A percentile compares a stretch with the other conserved stretches of the same genome.
phyloP scores from a whole-genome alignment of 1,284 basidiomycete species.

The Ceratorhiza oryzae-sativae region DNA sequence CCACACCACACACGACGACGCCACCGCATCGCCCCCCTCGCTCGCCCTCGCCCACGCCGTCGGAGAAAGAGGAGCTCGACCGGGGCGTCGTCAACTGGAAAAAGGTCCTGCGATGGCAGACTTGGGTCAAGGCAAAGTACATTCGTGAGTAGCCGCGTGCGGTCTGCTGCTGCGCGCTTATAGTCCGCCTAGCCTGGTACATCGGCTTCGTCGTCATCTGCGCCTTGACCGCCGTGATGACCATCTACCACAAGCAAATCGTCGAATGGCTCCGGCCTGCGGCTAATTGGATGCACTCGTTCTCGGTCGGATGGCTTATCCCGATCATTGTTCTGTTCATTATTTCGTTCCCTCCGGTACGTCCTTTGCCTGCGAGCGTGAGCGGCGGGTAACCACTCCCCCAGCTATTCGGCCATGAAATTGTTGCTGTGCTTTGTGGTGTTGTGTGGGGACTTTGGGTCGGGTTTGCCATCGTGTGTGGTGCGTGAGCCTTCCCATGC shows the following conservation, averaged over 20 bases:
- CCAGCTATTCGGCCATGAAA: conserved; percentile 78
- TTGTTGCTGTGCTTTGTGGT: conserved; percentile 76
- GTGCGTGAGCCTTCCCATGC: conserved; percentile 13
- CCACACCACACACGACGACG: not conserved
- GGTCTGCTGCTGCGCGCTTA: conserved; percentile 48
- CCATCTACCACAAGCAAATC: conserved; percentile 68
- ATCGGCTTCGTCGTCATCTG: conserved; percentile 51
- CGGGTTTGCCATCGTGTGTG: conserved; percentile 66
- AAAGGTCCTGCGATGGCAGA: conserved; percentile 52
- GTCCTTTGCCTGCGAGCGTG: conserved; percentile 45
- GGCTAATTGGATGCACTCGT: conserved; percentile 67
- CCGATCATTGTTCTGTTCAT: conserved; percentile 82
- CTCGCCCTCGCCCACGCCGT: conserved; percentile 59
- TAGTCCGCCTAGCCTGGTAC: conserved; percentile 57
- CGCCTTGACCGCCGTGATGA: conserved; percentile 63
- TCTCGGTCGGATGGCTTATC: conserved; percentile 75
- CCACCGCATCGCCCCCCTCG: conserved; percentile 24
- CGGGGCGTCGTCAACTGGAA: conserved; percentile 52
- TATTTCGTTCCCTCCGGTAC: conserved; percentile 77
- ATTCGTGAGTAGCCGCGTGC: conserved; percentile 1
- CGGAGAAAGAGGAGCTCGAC: conserved; percentile 58
- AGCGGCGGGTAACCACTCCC: conserved; percentile 41
- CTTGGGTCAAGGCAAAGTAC: conserved; percentile 44
- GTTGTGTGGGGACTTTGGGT: conserved; percentile 75
- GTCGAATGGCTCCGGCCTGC: conserved; percentile 70